These are phyloP conservation scores for Lactifluus volemus DNA, from an alignment of 768 basidiomycete species.

Conservation along the genomic window DNA sequence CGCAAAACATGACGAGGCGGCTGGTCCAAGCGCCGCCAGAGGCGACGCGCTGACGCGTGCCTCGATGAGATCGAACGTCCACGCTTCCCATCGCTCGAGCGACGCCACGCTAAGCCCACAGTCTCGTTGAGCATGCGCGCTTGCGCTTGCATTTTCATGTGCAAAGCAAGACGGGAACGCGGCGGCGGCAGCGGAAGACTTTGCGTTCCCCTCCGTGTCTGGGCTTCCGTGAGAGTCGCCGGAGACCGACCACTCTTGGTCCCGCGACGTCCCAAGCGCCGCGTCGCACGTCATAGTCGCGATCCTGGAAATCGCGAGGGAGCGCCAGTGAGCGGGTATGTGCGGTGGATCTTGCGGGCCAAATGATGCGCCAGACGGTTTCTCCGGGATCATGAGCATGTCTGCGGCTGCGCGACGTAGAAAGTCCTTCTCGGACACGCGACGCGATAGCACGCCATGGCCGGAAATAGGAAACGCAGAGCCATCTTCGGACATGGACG, in stretches of 20 bases:
- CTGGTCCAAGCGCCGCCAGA: constrained; percentile 37
- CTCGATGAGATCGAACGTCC: constrained; percentile 59
- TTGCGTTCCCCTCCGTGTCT: not conserved
- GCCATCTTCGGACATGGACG: constrained; percentile 40
- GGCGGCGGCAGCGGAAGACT: too few species aligned
- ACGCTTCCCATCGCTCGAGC: constrained; percentile 77
- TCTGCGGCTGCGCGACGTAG: constrained; percentile 43
- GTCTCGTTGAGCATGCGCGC: constrained; percentile 19
- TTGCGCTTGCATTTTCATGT: constrained; percentile 14
- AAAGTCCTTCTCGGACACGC: constrained; percentile 60
- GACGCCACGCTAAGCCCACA: constrained; percentile 52
- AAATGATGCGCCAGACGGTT: constrained; percentile 24
- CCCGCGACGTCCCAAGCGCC: constrained; percentile 66
- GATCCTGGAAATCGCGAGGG: constrained; percentile 44
- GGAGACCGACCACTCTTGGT: constrained; percentile 56
- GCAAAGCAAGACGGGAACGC: constrained; percentile 23
- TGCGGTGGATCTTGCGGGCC: constrained; percentile 16
- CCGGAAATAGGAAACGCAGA: constrained; percentile 70
- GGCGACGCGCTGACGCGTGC: constrained; percentile 42
- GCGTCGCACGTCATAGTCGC: constrained; percentile 54
- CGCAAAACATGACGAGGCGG: not conserved
- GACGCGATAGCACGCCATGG: constrained; percentile 68
- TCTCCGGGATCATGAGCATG: constrained; percentile 37
- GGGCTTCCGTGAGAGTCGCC: constrained; percentile 47
- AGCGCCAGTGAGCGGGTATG: constrained; percentile 42